These are phyloP conservation scores for Borealophlyctis nickersoniae DNA, from an alignment of 192 early-diverging fungal species.

Conservation along the genomic window DNA sequence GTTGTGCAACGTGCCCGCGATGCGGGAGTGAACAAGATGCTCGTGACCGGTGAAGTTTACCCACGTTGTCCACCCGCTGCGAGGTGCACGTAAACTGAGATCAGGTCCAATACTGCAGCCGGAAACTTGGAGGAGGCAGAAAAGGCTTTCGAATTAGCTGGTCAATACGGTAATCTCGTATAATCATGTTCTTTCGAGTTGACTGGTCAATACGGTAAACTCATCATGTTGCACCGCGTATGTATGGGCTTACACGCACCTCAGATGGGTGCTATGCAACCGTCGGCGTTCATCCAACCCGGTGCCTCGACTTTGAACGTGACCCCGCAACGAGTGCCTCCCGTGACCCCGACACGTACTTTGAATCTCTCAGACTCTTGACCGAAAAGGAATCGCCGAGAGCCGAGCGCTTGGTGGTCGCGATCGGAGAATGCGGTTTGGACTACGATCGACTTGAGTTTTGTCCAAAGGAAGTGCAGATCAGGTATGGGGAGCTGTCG, in stretches of 20 bases:
- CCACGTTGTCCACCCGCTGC: too few species aligned
- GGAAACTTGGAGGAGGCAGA: conserved; percentile 22
- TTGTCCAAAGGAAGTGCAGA: conserved; percentile 70
- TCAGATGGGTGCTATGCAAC: conserved; percentile 62
- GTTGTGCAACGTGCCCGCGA: conserved; percentile 65
- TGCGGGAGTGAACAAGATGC: conserved; percentile 71
- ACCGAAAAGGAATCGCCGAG: conserved; percentile 19
- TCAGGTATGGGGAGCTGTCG: conserved; percentile 33
- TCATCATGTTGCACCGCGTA: too few species aligned
- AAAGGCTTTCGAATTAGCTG: conserved; percentile 58
- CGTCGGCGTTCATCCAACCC: conserved; percentile 84
- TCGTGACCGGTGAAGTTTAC: conserved; percentile 70
- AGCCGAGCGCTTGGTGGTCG: conserved; percentile 59
- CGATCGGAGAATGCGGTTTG: conserved; percentile 92
- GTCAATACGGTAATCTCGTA: conserved; percentile 43
- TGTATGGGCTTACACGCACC: not conserved
- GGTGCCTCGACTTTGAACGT: conserved; percentile 66
- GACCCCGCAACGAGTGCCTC: conserved; percentile 15
- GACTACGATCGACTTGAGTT: conserved; percentile 94
- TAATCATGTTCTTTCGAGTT: too few species aligned
- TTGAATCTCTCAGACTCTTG: conserved; percentile 36
- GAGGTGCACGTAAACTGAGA: too few species aligned
- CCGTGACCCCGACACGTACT: conserved; percentile 65
- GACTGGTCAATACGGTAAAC: too few species aligned
- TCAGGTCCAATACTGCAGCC: not conserved